phyloP scores from a whole-genome alignment of 2,329 filamentous ascomycete genomes.

The Monosporascus ibericus region DNA sequence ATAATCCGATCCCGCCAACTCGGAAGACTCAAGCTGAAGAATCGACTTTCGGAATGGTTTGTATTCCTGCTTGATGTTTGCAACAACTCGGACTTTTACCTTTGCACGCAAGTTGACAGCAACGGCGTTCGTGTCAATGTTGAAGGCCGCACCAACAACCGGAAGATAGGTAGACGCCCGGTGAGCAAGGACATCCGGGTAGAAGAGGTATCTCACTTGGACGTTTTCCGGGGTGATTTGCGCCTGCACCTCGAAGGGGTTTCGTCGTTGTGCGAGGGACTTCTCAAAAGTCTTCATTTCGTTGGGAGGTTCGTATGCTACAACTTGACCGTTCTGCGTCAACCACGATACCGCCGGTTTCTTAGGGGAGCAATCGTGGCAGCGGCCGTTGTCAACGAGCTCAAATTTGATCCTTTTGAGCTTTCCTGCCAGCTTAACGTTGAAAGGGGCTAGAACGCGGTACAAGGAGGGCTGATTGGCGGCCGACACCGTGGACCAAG shows the following conservation, averaged over 20 bases:
- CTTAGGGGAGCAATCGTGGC: constrained; percentile 2
- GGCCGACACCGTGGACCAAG: constrained; percentile 4
- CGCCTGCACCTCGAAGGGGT: constrained; percentile 5
- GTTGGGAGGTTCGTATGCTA: constrained; percentile 3
- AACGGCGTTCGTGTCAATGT: neutral
- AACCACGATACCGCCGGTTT: constrained; percentile 4
- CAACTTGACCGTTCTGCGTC: neutral
- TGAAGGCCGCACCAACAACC: neutral
- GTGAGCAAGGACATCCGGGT: constrained; percentile 3
- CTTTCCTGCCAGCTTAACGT: constrained; percentile 7
- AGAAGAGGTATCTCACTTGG: constrained; percentile 7
- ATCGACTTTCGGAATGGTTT: neutral
- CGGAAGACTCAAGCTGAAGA: neutral
- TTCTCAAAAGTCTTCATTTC: constrained; percentile 9
- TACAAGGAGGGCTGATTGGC: constrained; percentile 3
- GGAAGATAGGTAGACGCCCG: constrained; percentile 9
- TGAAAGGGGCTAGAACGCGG: constrained; percentile 5
- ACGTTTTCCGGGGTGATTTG: neutral
- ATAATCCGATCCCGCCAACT: neutral
- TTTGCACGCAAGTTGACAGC: neutral
- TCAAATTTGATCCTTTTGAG: neutral
- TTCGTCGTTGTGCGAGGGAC: neutral
- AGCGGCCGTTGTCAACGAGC: constrained; percentile 7
- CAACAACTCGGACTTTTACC: neutral
- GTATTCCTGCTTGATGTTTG: neutral